Base-by-base conservation (phyloP, 768 basidiomycete genomes). In the Rhizopogon vesiculosus region DNA sequence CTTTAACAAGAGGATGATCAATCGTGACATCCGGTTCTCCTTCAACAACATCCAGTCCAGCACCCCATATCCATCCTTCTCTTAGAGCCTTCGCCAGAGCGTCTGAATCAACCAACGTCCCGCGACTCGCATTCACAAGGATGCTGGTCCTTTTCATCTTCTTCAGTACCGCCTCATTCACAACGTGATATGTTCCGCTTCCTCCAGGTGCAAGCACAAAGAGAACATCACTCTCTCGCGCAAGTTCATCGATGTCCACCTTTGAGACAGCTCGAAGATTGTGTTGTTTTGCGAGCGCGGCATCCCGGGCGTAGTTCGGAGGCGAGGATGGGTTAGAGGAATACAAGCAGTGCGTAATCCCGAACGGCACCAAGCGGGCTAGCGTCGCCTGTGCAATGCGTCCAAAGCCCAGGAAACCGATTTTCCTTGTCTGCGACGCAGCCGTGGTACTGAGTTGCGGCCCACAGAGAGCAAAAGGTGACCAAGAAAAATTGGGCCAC, bases 331-430 rank as follows among this genome's bases (percentile, higher is more conserved):
- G 82, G 58, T 79, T 84, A 7, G 78, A 76, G 5, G 78, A 68
- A 72, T 93, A 96, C 42, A 95, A 59, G 59, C 84, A 86, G 61
- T 82, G 75, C 0, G 83, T 87, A 64, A 92, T 78, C 25, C 89
- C 93, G 66, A 98, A 98, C 1, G 90, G 84, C 9, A 89, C 72
- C 39, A 98, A 80, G 3, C 96, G 85, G 2, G 79, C 70, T 42
- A 96, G 80, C 0, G 88, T 89, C 19, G 87, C 87, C 63, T 94
- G 91, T 0, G 93, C 85, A 62, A 98, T 98, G 25, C 96, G 84
- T 6, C 96, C 96, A 62, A 98, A 98, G 12, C 97, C 97, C 33
- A 98, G 76, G 74, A 98, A 97, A 1, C 93, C 94, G 2, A 86
- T 83, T 1, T 86, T 95, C 42, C 86, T 83, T 7, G 67, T 78